Base-by-base conservation (phyloP, 257 asterid genomes). In the Linaria vulgaris region DNA sequence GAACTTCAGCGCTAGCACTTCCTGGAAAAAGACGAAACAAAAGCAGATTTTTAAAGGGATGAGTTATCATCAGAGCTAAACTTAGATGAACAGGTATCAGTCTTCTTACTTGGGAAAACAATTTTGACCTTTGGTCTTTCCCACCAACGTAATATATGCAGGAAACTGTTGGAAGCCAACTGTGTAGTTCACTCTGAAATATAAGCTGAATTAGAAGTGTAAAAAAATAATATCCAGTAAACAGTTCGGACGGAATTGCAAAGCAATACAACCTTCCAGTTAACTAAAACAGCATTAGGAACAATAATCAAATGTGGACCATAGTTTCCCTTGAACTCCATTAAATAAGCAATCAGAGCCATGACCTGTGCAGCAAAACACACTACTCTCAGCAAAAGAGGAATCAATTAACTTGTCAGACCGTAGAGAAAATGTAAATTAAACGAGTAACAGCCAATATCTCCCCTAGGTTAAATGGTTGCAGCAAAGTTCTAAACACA, bases 251-350 rank as follows among this genome's bases (percentile, higher is more conserved):
- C 39, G 60, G 61, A 56, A 70, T 38, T 53, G 47, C 54, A 51
- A 74, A 31, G 55, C 44, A 50, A 43, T 70, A 39, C 65, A 56
- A 94, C 99, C 97, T 94, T 94, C 99, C 99, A 94, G 83, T 94
- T 94, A 64, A 94, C 99, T 55, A 94, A 80, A 78, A 94, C 99
- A 69, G 99, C 99, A 82, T 94, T 94, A 49, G 99, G 99, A 71
- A 94, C 99, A 70, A 94, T 83, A 69, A 94, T 90, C 16, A 94
- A 95, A 82, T 94, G 99, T 23, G 99, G 99, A 16, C 99, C 99
- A 76, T 94, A 94, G 72, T 94, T 94, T 64, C 96, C 97, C 83
- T 94, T 94, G 77, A 85, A 90, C 84, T 94, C 99, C 97, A 94
- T 94, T 61, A 94, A 72, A 76, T 90, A 82, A 43, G 97, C 99